phyloP scores from a whole-genome alignment of 2,329 filamentous ascomycete species.

The Pseudogymnoascus sp. region DNA sequence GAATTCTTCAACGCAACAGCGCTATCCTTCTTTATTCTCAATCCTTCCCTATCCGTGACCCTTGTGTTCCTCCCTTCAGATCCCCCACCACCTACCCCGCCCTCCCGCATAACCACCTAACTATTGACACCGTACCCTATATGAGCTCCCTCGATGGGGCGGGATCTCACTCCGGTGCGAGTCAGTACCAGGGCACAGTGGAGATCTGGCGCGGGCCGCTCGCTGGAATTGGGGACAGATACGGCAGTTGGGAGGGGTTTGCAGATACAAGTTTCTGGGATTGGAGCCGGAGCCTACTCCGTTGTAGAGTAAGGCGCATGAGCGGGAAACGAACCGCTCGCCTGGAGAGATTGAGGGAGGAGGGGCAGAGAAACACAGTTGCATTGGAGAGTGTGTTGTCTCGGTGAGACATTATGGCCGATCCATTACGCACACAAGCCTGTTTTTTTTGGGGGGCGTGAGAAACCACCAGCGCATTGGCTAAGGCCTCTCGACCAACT shows the following conservation, averaged over 20 bases:
- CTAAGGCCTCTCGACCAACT: neutral
- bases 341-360: conserved; percentile 2
- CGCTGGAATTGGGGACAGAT: neutral
- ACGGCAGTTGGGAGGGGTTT: neutral
- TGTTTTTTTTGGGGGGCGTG: neutral
- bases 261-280: neutral
- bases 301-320: neutral
- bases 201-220: neutral
- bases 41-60: neutral
- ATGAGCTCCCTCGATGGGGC: neutral
- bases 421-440: neutral
- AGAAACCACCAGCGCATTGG: neutral
- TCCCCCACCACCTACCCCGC: conserved; percentile 1
- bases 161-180: neutral
- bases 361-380: neutral
- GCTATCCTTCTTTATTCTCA: neutral
- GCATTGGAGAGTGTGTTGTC: neutral
- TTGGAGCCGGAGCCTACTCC: neutral
- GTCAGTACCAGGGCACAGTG: neutral
- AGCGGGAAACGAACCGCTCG: neutral
- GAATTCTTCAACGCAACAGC: neutral
- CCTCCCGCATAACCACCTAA: neutral
- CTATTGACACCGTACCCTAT: neutral
- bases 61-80: neutral
- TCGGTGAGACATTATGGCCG: neutral